Base-by-base conservation (phyloP, 2,329 filamentous ascomycete genomes). In the Fusarium sp. region DNA sequence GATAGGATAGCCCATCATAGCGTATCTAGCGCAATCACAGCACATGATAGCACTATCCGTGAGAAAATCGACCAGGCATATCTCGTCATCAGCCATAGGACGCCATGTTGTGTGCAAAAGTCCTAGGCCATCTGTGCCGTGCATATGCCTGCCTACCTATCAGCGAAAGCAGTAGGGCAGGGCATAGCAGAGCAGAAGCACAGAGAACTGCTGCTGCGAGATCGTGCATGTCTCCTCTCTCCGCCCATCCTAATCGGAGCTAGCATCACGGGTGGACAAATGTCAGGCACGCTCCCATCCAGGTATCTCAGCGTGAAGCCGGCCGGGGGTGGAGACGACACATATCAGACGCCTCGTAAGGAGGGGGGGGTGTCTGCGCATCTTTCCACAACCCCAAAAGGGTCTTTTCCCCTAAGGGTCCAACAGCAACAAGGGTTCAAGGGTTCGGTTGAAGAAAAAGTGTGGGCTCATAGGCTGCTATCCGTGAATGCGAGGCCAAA, bases 241-340 rank as follows among this genome's bases (percentile, higher is more conserved):
- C 55, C 58, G 53, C 46, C 53, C 57, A 57, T 57, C 39, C 63
- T 53, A 62, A 69, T 69, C 64, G 64, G 53, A 63, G 62, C 65
- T 67, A 68, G 57, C 53, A 68, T 67, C 57, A 65, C 47, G 51
- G 55, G 54, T 49, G 48, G 45, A 51, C 38, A 57, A 67, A 65
- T 67, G 65, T 46, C 67, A 70, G 67, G 63, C 54, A 69, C 67
- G 48, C 61, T 55, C 55, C 56, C 61, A 66, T 51, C 47, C 45
- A 47, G 39, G 37, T 35, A 38, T 36, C 39, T 25, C 15, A 62
- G 39, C 35, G 54, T 45, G 39, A 57, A 49, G 47, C 32, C 36
- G 15, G 32, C 53, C n/a, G 48, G 57, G 49, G 48, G 56, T 49
- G 56, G 55, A 32, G 35, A 51, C 45, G 36, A 21, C 21, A 14